Conservation (phyloP, 495 filamentous ascomycete genomes). For the Thermothielavioides terrestris region DNA sequence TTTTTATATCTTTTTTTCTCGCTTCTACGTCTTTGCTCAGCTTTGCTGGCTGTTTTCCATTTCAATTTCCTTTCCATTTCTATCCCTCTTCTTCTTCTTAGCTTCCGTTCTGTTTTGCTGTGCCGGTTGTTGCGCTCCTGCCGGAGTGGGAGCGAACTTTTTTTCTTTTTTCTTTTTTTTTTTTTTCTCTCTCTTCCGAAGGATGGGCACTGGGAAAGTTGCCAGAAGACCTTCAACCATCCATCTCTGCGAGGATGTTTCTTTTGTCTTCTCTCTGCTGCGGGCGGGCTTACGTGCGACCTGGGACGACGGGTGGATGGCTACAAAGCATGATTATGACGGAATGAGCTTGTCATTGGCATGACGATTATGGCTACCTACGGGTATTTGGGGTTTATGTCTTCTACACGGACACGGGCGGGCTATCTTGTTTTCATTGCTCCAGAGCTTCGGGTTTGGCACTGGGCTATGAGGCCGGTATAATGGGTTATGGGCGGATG, state of each 20-base stretch:
- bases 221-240: too few relatives aligned
- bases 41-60: not conserved
- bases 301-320: not conserved
- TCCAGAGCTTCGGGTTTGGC: not conserved
- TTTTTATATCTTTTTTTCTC: not conserved
- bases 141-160: not conserved
- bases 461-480: not conserved
- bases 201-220: too few relatives aligned
- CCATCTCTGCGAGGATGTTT: too few relatives aligned
- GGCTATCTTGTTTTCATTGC: too few relatives aligned
- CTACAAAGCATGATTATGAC: slow-evolving; percentile 1
- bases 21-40: not conserved
- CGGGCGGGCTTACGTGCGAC: not conserved
- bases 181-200: not conserved
- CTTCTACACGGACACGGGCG: too few relatives aligned
- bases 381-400: not conserved
- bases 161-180: not conserved
- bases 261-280: not conserved
- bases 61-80: not conserved
- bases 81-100: not conserved
- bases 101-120: too few relatives aligned
- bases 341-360: not conserved
- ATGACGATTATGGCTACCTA: not conserved
- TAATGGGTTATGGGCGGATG: not conserved
- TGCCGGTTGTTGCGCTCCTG: not conserved